Evolutionary conservation across 106 monocot genomes (phyloP).

Genomic region (Dioscorea alata): DNA sequence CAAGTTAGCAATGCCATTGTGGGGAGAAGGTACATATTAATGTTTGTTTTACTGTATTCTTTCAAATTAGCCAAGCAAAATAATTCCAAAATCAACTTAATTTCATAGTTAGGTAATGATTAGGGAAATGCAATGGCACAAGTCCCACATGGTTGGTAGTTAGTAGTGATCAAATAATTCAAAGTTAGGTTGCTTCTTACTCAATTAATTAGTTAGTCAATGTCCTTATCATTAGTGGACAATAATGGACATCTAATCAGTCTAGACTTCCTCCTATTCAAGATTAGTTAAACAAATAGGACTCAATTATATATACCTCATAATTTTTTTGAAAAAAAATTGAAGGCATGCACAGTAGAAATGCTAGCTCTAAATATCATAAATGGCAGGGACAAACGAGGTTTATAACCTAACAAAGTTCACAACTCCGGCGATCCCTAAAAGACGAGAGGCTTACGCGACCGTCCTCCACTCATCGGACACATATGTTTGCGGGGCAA

Average conservation of each 20-base stretch:
- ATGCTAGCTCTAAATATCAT: neutral
- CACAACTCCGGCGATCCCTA: neutral
- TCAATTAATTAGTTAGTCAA: neutral
- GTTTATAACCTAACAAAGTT: constrained; percentile 26
- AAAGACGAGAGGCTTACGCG: constrained; percentile 57
- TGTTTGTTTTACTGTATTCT: no score
- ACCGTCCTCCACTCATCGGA: constrained; percentile 85
- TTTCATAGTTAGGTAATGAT: no score
- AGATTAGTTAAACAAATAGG: neutral
- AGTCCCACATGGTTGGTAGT: no score
- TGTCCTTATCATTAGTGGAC: neutral
- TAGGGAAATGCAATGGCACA: no score
- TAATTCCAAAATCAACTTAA: no score
- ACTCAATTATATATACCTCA: no score
- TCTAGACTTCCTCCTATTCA: neutral
- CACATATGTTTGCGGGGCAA: constrained; percentile 78
- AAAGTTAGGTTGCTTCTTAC: neutral
- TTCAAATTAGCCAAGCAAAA: no score
- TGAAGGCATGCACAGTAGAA: neutral
- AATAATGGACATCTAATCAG: neutral
- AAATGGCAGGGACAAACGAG: constrained; percentile 31
- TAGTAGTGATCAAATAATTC: no score
- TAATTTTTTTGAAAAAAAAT: neutral
- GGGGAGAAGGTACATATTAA: constrained; percentile 48
- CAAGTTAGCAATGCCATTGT: constrained; percentile 59